Percentiles rank a stretch among this genome's conserved stretches.
These are phyloP conservation scores for Crassisporium funariophilum DNA, from an alignment of 768 basidiomycete species.

Conservation along the genomic window DNA sequence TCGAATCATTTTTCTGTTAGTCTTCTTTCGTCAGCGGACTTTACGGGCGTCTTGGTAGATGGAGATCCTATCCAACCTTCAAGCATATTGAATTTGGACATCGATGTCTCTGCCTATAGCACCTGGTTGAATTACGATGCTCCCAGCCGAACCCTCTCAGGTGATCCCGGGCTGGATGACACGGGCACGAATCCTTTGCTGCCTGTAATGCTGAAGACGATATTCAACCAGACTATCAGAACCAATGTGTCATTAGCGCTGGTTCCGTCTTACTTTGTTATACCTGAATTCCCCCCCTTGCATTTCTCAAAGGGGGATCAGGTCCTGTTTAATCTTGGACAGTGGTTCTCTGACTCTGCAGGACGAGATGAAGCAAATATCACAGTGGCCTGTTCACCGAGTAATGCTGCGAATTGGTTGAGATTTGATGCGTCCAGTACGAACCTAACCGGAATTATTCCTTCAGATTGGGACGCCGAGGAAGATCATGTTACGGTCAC, in stretches of 20 bases:
- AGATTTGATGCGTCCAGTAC: constrained; percentile 48
- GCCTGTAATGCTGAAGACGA: constrained; percentile 62
- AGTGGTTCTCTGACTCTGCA: constrained; percentile 57
- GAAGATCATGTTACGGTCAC: constrained; percentile 47
- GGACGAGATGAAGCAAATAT: constrained; percentile 47
- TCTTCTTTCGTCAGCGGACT: constrained; percentile 57
- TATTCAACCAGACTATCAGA: constrained; percentile 67
- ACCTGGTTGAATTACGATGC: constrained; percentile 69
- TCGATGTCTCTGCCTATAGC: constrained; percentile 61
- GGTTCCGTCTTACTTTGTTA: constrained; percentile 73
- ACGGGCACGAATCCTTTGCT: constrained; percentile 39
- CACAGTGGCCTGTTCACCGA: constrained; percentile 57
- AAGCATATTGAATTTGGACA: constrained; percentile 56
- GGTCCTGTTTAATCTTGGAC: constrained; percentile 55
- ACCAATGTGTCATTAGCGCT: constrained; percentile 67
- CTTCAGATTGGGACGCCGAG: constrained; percentile 39
- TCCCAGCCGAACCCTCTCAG: constrained; percentile 58
- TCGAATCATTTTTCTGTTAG: constrained; percentile 53
- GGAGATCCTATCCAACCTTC: constrained; percentile 54
- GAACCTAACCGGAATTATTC: constrained; percentile 58
- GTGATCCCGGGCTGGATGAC: constrained; percentile 55
- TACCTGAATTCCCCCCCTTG: constrained; percentile 56
- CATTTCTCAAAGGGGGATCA: constrained; percentile 50
- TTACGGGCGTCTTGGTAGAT: constrained; percentile 65
- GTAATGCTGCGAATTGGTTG: constrained; percentile 50